These are phyloP conservation scores for Annulohypoxylon nitens DNA, from an alignment of 495 filamentous ascomycete species.

Conservation along the genomic window DNA sequence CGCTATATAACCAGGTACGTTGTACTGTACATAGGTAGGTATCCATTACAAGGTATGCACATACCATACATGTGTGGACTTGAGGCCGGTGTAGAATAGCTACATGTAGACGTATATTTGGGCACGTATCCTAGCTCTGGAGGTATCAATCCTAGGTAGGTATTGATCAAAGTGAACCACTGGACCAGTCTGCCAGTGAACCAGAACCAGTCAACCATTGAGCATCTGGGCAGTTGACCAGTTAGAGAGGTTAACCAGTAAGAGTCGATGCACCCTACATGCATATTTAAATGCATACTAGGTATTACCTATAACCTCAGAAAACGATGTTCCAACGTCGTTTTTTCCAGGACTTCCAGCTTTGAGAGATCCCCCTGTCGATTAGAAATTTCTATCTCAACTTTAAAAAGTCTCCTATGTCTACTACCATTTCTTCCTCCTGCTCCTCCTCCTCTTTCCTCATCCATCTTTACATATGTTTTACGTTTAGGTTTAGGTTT, in stretches of 20 bases:
- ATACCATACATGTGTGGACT: no score
- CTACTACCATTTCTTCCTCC: slow-evolving; percentile 16
- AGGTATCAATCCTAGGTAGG: neutral
- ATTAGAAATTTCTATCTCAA: slow-evolving; percentile 26
- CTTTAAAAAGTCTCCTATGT: slow-evolving; percentile 31
- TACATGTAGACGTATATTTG: neutral
- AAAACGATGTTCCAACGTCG: slow-evolving; percentile 43
- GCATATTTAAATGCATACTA: slow-evolving; percentile 46
- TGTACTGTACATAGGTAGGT: neutral
- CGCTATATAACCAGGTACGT: slow-evolving; percentile 11
- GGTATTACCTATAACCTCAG: slow-evolving; percentile 32
- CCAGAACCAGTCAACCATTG: neutral
- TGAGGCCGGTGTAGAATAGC: slow-evolving; percentile 4
- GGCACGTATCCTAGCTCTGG: neutral
- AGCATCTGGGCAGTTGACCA: neutral
- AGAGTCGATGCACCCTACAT: slow-evolving; percentile 34
- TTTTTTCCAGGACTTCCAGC: slow-evolving; percentile 33
- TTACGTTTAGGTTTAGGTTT: neutral
- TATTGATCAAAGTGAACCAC: neutral
- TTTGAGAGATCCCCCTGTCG: slow-evolving; percentile 29
- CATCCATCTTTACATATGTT: slow-evolving; percentile 1
- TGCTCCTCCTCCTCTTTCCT: neutral
- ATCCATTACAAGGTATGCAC: no score
- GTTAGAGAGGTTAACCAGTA: slow-evolving; percentile 19
- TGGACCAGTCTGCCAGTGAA: neutral